Percentiles rank a stretch among this genome's conserved stretches.
phyloP scores from a whole-genome alignment of 2,329 filamentous ascomycete species.

The Colletotrichum australisinense region DNA sequence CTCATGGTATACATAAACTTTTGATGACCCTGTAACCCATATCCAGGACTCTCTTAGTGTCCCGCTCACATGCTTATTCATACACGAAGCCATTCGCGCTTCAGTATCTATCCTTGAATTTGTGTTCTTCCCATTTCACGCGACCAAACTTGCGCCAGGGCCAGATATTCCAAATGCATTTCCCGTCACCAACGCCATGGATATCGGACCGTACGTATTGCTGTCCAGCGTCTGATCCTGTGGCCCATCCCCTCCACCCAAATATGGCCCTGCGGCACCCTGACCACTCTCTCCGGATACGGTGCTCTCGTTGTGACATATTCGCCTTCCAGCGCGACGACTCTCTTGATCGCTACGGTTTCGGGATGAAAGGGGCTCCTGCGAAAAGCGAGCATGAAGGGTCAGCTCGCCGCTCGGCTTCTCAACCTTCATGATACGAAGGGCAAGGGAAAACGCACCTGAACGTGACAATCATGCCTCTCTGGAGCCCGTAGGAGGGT shows the following conservation, averaged over 20 bases:
- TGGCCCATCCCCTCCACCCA: conserved; percentile 93
- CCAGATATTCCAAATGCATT: conserved; percentile 78
- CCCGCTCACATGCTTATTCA: not conserved
- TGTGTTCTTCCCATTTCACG: conserved; percentile 68
- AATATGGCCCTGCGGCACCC: conserved; percentile 85
- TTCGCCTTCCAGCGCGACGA: conserved; percentile 86
- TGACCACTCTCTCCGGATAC: conserved; percentile 66
- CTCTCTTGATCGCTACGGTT: conserved; percentile 79
- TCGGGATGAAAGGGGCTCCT: conserved; percentile 80
- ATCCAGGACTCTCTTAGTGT: not conserved
- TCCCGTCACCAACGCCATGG: conserved; percentile 81
- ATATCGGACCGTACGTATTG: conserved; percentile 89
- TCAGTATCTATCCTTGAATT: conserved; percentile 44
- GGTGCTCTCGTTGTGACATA: conserved; percentile 73
- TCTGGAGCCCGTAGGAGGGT: conserved; percentile 66
- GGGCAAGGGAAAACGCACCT: conserved; percentile 67
- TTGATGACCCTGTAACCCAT: not conserved
- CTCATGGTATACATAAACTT: not conserved
- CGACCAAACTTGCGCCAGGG: conserved; percentile 70
- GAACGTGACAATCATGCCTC: conserved; percentile 82
- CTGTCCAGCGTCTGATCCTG: conserved; percentile 81
- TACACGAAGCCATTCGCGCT: conserved; percentile 3
- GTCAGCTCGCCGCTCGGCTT: no score
- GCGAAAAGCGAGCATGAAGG: conserved; percentile 8
- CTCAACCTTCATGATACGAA: no score